Evolutionary conservation across 257 asterid genomes (phyloP).

Genomic region (Leonotis leonurus): DNA sequence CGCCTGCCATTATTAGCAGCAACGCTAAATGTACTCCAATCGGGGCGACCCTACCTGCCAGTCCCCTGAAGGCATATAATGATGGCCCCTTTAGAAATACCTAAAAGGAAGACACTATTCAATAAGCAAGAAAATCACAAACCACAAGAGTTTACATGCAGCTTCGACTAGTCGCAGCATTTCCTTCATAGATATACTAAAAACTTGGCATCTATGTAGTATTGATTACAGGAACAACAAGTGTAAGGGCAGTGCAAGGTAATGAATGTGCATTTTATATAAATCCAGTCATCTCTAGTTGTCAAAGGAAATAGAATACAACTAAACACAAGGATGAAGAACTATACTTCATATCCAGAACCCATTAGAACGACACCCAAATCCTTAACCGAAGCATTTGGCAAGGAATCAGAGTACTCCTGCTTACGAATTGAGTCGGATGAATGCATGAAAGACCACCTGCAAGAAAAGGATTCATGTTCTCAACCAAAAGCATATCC

Average conservation of each 20-base stretch:
- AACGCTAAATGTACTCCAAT: slow-evolving; percentile 84
- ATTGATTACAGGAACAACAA: too few species aligned
- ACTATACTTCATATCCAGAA: slow-evolving; percentile 77
- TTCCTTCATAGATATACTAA: too few species aligned
- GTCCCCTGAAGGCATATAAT: slow-evolving; percentile 69
- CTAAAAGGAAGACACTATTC: slow-evolving; percentile 34
- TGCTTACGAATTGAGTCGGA: slow-evolving; percentile 63
- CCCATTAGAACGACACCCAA: slow-evolving; percentile 66
- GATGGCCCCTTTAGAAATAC: slow-evolving; percentile 82
- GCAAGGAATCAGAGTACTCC: slow-evolving; percentile 59
- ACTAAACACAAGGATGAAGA: slow-evolving; percentile 10
- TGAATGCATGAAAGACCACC: slow-evolving; percentile 76
- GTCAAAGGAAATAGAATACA: background rate
- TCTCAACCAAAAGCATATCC: background rate
- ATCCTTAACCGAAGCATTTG: slow-evolving; percentile 70
- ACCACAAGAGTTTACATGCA: background rate
- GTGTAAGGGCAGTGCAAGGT: too few species aligned
- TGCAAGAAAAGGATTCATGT: slow-evolving; percentile 22
- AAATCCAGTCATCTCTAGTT: too few species aligned
- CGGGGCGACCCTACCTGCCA: slow-evolving; percentile 79
- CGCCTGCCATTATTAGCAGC: slow-evolving; percentile 77
- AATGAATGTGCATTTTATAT: too few species aligned
- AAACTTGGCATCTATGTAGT: too few species aligned
- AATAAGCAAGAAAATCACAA: too few species aligned
- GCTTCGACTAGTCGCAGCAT: background rate